Evolutionary conservation across 139 green algal genomes (phyloP).

Genomic region (Chlorella sp.): DNA sequence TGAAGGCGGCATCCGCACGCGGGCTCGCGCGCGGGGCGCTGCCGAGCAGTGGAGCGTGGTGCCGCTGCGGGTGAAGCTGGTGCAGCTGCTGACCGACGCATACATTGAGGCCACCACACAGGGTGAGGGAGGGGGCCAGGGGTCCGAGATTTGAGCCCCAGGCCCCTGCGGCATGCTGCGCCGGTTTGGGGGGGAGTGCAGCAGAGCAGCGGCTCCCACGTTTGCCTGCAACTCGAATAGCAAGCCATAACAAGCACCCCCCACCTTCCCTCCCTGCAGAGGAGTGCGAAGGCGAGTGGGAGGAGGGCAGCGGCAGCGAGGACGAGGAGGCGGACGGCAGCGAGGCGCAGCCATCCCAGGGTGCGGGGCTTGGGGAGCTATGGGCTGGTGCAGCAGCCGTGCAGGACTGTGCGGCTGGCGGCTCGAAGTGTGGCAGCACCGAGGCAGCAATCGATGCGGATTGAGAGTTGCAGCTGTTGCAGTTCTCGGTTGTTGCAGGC

Average conservation of each 20-base stretch:
- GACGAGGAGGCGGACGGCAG: conserved; percentile 27
- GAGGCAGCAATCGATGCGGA: too few species aligned
- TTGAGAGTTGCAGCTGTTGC: too few species aligned
- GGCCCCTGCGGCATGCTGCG: too few species aligned
- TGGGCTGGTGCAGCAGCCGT: too few species aligned
- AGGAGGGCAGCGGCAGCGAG: conserved; percentile 33
- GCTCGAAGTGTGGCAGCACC: too few species aligned
- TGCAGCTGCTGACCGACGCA: conserved; percentile 55
- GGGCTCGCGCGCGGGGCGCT: conserved; percentile 32
- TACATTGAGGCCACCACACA: conserved; percentile 47
- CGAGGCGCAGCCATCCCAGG: neutral
- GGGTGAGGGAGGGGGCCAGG: neutral
- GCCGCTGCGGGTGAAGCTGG: conserved; percentile 52
- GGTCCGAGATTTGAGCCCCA: too few species aligned
- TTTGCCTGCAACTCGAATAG: too few species aligned
- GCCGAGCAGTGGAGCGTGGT: conserved; percentile 59
- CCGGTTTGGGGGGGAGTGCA: too few species aligned
- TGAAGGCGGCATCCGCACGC: conserved; percentile 58
- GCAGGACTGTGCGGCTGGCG: too few species aligned
- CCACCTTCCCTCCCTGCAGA: neutral
- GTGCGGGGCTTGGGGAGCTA: neutral
- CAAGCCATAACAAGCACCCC: neutral
- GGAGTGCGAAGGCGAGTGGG: conserved; percentile 16
- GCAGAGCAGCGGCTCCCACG: too few species aligned
- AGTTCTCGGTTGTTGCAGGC: too few species aligned